A percentile compares a stretch with the other conserved stretches of the same genome.
Conservation (phyloP, 495 filamentous ascomycete species). For the Xylona heveae region DNA sequence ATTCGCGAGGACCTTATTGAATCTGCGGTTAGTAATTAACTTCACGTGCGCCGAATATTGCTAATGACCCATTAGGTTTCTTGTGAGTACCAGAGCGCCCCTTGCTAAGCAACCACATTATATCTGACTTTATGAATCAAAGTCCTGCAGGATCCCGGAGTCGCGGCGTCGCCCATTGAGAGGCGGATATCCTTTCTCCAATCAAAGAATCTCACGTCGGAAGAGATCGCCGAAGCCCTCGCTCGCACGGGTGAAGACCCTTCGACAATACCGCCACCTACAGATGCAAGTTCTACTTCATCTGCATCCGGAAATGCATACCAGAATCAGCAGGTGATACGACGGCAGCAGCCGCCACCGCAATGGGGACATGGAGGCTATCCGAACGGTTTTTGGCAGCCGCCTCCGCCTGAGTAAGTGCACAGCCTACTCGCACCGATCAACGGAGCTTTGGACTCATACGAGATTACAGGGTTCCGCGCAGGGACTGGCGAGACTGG, state of each 20-base stretch:
- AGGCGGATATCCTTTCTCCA: slow-evolving; percentile 83
- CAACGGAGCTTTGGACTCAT: slow-evolving; percentile 1
- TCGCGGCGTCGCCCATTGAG: slow-evolving; percentile 75
- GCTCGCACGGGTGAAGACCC: slow-evolving; percentile 41
- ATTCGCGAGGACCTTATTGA: slow-evolving; percentile 70
- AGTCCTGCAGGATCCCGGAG: slow-evolving; percentile 89
- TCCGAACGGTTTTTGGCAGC: slow-evolving; percentile 47
- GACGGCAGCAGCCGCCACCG: slow-evolving; percentile 29
- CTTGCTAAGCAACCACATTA: not conserved
- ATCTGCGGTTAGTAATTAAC: slow-evolving; percentile 41
- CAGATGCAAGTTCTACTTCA: slow-evolving; percentile 23
- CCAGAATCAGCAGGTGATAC: slow-evolving; percentile 22
- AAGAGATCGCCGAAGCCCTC: slow-evolving; percentile 76
- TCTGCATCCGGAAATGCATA: slow-evolving; percentile 10
- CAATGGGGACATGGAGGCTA: slow-evolving; percentile 45
- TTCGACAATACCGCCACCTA: slow-evolving; percentile 13
- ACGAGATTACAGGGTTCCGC: slow-evolving; percentile 28
- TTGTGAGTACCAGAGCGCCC: slow-evolving; percentile 16
- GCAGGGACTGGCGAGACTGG: slow-evolving; percentile 92
- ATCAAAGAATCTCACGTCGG: slow-evolving; percentile 91
- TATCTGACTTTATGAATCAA: slow-evolving; percentile 1
- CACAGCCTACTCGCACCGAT: not conserved
- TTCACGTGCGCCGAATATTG: slow-evolving; percentile 4
- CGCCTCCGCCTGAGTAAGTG: slow-evolving; percentile 38
- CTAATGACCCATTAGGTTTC: slow-evolving; percentile 29